phyloP scores from a whole-genome alignment of 1,139 yeast species.

The Blastobotrys serpentis region DNA sequence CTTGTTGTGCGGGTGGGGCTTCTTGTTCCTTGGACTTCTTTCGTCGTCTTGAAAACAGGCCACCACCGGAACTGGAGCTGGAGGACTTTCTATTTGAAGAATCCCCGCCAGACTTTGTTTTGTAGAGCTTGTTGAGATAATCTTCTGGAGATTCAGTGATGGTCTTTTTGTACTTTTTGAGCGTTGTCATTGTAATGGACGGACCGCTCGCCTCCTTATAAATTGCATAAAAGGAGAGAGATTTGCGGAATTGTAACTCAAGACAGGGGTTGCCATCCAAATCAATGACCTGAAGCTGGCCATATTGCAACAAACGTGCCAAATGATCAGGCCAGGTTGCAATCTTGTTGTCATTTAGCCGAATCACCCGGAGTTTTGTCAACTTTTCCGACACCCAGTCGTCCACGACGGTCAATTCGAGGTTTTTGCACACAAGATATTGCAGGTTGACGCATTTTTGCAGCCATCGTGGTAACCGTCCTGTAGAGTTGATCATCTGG shows the following conservation, averaged over 20 bases:
- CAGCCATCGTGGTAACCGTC: conserved; percentile 34
- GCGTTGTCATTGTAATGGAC: conserved; percentile 7
- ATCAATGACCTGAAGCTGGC: conserved; percentile 30
- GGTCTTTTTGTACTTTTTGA: conserved; percentile 18
- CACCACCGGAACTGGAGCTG: conserved; percentile 15
- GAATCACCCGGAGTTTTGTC: conserved; percentile 27
- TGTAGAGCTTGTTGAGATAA: conserved; percentile 4
- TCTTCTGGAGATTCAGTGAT: conserved; percentile 15
- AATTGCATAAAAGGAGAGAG: conserved; percentile 23
- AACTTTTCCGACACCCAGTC: conserved; percentile 34
- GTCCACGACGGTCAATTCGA: conserved; percentile 32
- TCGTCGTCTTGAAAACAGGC: conserved; percentile 14
- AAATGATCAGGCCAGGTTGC: conserved; percentile 38
- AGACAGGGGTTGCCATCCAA: conserved; percentile 38
- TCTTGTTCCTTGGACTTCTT: conserved; percentile 14
- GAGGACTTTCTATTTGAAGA: not conserved
- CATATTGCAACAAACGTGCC: conserved; percentile 25
- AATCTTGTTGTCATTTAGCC: conserved; percentile 32
- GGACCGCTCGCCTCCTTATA: conserved; percentile 22
- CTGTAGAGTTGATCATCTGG: conserved; percentile 28
- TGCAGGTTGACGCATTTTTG: conserved; percentile 30
- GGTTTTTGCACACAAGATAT: conserved; percentile 30
- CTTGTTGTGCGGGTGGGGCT: not conserved
- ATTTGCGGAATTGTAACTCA: conserved; percentile 25
- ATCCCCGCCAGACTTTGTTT: not conserved